Conservation (phyloP, 345 rosid species). For the Eucalyptus melliodora region DNA sequence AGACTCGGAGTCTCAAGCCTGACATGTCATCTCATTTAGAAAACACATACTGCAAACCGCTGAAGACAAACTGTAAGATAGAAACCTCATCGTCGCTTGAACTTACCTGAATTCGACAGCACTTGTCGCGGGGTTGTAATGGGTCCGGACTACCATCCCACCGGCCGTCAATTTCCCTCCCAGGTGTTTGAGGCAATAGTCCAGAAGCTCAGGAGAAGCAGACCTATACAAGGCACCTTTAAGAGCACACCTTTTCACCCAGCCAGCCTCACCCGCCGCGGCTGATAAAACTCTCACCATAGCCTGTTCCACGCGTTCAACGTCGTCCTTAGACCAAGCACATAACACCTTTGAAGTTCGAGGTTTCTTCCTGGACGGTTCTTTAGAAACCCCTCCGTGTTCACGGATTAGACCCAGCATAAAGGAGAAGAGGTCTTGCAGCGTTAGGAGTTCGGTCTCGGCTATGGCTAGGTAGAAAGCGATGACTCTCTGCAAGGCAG, state of each 20-base stretch:
- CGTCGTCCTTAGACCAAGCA: constrained; percentile 42
- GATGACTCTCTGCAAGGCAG: constrained; percentile 31
- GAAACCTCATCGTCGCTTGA: background rate
- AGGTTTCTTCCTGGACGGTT: background rate
- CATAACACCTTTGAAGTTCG: constrained; percentile 8
- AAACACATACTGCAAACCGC: background rate
- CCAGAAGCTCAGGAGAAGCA: constrained; percentile 46
- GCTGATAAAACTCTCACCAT: constrained; percentile 37
- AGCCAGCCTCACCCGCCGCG: constrained; percentile 11
- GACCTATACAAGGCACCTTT: constrained; percentile 38
- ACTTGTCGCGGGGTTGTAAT: constrained; percentile 16
- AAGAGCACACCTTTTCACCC: constrained; percentile 46
- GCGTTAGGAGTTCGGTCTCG: constrained; percentile 28
- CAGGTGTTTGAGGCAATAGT: constrained; percentile 57
- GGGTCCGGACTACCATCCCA: constrained; percentile 29
- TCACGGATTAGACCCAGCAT: constrained; percentile 21
- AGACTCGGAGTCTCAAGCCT: constrained; percentile 28
- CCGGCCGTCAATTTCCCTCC: constrained; percentile 21
- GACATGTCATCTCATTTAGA: background rate
- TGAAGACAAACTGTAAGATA: background rate
- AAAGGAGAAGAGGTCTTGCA: constrained; percentile 50
- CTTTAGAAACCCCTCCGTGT: background rate
- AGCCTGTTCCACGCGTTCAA: constrained; percentile 33
- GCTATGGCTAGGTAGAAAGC: constrained; percentile 40
- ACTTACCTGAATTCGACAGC: constrained; percentile 53